Evolutionary conservation across 1,284 basidiomycete species (phyloP), one percentile per base, ranked within the genome.

Genomic region (Ganoderma meredithae): DNA sequence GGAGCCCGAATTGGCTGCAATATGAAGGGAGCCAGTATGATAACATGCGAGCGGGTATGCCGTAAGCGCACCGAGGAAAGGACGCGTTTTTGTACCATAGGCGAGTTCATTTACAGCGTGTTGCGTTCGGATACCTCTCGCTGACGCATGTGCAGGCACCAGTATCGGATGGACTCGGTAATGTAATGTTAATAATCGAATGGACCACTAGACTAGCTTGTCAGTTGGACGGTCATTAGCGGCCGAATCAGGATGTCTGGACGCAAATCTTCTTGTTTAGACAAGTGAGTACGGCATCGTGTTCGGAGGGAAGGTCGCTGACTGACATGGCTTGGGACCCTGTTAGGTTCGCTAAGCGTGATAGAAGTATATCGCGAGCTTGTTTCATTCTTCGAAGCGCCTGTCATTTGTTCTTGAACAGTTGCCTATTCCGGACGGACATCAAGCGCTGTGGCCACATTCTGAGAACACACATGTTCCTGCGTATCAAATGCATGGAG

Each of bases 11-110:
- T 76, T 94, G 93, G 90, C 79, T 95, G 72, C 76, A 76, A 62
- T 95, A 95, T 74, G 87, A 90, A 75, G 81, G 83, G 47, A 94
- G 92, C 75, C 84, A 87, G 79, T 95, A 90, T 74, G 90, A 92
- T 65, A 95, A 95, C 77, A 82, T 95, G 84, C 85, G 83, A 74
- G 85, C 86, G n/a, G 91, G 91, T 17, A 91, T 91, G 88, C 70
- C 73, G 62, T 79, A 73, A 74, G 33, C 27, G 52, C 25, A 60
- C 15, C 19, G 62, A 63, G 53, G n/a, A 55, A 22, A 43, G 52
- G 36, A 60, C n/a, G 17, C 44, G 36, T 66, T 49, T 27, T 27
- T 64, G 58, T 69, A 66, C 62, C 60, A 65, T 47, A 71, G 65
- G 66, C 66, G 66, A 62, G 62, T 56, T 67, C 59, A 39, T 41